These are phyloP conservation scores for Exophiala viscosa DNA, from an alignment of 2,329 filamentous ascomycete genomes.

Conservation along the genomic window DNA sequence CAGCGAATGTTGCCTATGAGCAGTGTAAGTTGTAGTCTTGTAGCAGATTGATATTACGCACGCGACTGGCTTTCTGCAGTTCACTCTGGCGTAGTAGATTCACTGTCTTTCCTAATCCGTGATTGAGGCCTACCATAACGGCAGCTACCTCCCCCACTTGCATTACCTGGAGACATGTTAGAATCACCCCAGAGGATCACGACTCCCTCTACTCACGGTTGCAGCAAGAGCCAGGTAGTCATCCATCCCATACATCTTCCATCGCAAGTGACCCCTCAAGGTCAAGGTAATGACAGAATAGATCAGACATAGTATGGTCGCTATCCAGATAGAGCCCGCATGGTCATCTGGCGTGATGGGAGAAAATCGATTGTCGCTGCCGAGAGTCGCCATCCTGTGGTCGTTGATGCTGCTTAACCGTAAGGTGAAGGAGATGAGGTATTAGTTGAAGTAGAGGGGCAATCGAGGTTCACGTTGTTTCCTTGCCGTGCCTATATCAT, in stretches of 20 bases:
- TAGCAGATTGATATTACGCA: not conserved
- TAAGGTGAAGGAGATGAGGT: not conserved
- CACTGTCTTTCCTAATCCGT: constrained; percentile 29
- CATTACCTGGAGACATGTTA: constrained; percentile 15
- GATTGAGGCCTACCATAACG: constrained; percentile 26
- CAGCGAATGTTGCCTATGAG: constrained; percentile 16
- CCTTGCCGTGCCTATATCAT: no score
- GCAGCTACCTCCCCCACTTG: constrained; percentile 29
- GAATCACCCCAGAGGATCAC: not conserved
- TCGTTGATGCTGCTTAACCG: not conserved
- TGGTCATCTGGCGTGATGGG: constrained; percentile 23
- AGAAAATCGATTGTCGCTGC: constrained; percentile 17
- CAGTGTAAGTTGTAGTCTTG: not conserved
- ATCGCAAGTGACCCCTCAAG: constrained; percentile 19
- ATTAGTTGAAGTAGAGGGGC: not conserved
- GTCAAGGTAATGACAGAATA: constrained; percentile 22
- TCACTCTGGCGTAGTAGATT: constrained; percentile 15
- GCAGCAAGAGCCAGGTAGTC: constrained; percentile 21
- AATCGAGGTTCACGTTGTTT: no score
- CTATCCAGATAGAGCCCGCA: constrained; percentile 25
- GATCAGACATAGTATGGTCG: constrained; percentile 21
- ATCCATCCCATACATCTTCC: constrained; percentile 22
- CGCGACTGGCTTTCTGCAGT: constrained; percentile 14
- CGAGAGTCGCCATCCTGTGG: constrained; percentile 6
- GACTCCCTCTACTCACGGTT: constrained; percentile 5